Evolutionary conservation across 805 yeast species (phyloP).

Genomic region (Crinitomyces ghanaensis): DNA sequence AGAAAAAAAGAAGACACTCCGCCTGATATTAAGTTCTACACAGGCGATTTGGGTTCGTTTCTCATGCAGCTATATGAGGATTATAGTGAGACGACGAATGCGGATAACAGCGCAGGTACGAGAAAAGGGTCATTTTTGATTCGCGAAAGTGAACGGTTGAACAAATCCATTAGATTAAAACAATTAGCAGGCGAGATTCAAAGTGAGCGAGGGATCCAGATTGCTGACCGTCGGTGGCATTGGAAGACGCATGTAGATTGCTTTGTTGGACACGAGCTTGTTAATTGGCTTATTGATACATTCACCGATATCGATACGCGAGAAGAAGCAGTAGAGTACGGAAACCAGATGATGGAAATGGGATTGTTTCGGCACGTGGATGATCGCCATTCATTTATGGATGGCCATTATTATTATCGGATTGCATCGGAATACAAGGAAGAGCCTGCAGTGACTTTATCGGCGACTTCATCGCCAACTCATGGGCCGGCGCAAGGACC

Average conservation of each 20-base stretch:
- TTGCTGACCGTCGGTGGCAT: conserved; percentile 86
- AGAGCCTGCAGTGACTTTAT: neutral
- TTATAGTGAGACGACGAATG: conserved; percentile 22
- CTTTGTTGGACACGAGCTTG: conserved; percentile 77
- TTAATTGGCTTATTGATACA: conserved; percentile 70
- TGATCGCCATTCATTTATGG: conserved; percentile 69
- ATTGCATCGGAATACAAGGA: conserved; percentile 42
- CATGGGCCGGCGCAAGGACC: conserved; percentile 1
- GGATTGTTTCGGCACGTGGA: conserved; percentile 76
- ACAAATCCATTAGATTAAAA: conserved; percentile 37
- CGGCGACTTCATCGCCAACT: too few relatives aligned
- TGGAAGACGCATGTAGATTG: conserved; percentile 66
- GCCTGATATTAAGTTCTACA: conserved; percentile 77
- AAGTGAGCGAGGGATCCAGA: conserved; percentile 47
- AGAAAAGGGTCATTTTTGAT: conserved; percentile 29
- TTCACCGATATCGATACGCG: conserved; percentile 69
- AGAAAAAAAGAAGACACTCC: conserved; percentile 35
- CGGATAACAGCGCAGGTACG: conserved; percentile 18
- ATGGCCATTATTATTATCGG: conserved; percentile 87
- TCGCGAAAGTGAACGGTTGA: conserved; percentile 28
- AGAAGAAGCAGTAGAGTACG: conserved; percentile 75
- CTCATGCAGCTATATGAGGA: conserved; percentile 41
- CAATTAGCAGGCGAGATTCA: conserved; percentile 58
- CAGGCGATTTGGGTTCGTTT: conserved; percentile 68
- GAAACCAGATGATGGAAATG: conserved; percentile 61